Evolutionary conservation across 805 yeast genomes (phyloP).

Genomic region (Candida nemodendra): DNA sequence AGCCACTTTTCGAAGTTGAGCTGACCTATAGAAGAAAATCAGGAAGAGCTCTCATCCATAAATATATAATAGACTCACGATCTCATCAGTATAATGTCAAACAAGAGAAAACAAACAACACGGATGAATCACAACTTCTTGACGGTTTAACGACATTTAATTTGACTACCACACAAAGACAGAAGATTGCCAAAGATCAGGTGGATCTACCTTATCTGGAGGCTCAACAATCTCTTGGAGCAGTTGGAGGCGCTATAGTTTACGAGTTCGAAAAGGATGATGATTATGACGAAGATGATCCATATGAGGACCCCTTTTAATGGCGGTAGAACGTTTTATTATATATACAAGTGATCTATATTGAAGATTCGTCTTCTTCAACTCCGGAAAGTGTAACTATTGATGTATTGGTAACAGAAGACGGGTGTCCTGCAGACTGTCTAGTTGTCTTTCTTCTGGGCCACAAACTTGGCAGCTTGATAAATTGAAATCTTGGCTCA

Average conservation of each 20-base stretch:
- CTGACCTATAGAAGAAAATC: constrained; percentile 77
- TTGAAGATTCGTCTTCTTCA: constrained; percentile 18
- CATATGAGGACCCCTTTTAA: constrained; percentile 94
- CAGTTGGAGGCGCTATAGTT: constrained; percentile 89
- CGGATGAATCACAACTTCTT: constrained; percentile 51
- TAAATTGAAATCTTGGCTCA: constrained; percentile 87
- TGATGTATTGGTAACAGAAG: constrained; percentile 1
- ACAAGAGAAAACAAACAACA: constrained; percentile 28
- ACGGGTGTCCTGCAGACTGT: constrained; percentile 30
- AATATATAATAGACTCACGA: constrained; percentile 50
- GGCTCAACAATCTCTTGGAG: constrained; percentile 70
- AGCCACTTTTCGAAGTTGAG: constrained; percentile 42
- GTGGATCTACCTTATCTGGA: constrained; percentile 90
- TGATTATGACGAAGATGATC: constrained; percentile 97
- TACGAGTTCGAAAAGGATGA: constrained; percentile 96
- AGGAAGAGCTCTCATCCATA: constrained; percentile 68
- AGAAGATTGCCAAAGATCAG: constrained; percentile 72
- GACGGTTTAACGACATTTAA: constrained; percentile 86
- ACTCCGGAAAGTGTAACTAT: constrained; percentile 5
- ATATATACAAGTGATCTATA: constrained; percentile 1
- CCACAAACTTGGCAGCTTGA: constrained; percentile 85
- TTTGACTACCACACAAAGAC: constrained; percentile 69
- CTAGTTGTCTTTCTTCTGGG: constrained; percentile 63
- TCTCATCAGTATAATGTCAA: constrained; percentile 41
- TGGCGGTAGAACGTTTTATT: neutral